These are phyloP conservation scores for Fusarium sp. DNA, from an alignment of 2,329 filamentous ascomycete genomes.

Conservation along the genomic window DNA sequence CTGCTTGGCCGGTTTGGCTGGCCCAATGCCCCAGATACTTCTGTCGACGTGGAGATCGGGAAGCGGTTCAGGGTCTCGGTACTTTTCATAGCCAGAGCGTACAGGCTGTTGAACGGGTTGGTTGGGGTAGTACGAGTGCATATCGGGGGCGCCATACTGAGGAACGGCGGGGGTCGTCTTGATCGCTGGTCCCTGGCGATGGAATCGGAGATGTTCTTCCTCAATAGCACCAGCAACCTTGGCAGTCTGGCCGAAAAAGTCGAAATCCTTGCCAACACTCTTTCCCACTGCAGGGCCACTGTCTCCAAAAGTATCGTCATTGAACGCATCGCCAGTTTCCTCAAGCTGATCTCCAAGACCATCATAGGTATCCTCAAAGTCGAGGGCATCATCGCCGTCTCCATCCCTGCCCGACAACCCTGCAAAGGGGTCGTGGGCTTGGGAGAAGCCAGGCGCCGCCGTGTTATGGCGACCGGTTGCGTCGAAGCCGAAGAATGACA, in stretches of 20 bases:
- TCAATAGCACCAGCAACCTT: constrained; percentile 86
- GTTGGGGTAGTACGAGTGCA: constrained; percentile 41
- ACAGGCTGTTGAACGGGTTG: constrained; percentile 64
- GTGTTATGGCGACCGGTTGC: constrained; percentile 71
- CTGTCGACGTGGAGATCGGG: constrained; percentile 93
- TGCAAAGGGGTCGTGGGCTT: constrained; percentile 87
- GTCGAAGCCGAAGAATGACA: constrained; percentile 96
- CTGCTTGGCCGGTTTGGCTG: constrained; percentile 56
- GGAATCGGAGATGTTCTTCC: constrained; percentile 89
- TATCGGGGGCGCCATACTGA: constrained; percentile 52
- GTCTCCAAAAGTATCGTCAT: constrained; percentile 90
- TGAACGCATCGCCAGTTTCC: constrained; percentile 93
- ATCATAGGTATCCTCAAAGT: constrained; percentile 98
- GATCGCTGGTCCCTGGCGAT: constrained; percentile 74
- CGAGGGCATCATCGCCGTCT: constrained; percentile 67
- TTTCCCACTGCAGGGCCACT: constrained; percentile 51
- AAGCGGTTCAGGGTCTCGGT: constrained; percentile 83
- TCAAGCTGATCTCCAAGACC: constrained; percentile 91
- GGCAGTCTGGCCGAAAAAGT: constrained; percentile 94
- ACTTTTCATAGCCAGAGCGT: constrained; percentile 90
- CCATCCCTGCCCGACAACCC: constrained; percentile 75
- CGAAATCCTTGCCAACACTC: constrained; percentile 89
- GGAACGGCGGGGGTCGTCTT: constrained; percentile 48
- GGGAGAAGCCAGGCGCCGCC: constrained; percentile 82
- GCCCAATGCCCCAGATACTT: constrained; percentile 87